Evolutionary conservation across 2,329 filamentous ascomycete species (phyloP).

Genomic region (Cytospora mali): DNA sequence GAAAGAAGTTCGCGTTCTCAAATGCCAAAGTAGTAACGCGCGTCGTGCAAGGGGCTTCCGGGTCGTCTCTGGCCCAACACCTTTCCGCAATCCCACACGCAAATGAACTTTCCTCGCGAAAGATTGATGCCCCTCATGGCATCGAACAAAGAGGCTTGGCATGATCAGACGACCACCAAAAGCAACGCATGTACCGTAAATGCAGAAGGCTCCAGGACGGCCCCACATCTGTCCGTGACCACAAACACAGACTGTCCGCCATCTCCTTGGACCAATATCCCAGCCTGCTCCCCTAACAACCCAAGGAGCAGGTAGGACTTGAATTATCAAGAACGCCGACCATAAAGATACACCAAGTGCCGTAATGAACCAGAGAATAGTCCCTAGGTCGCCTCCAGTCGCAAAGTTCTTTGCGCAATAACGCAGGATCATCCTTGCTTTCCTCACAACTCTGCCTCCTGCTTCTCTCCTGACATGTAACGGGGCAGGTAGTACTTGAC

Average conservation of each 20-base stretch:
- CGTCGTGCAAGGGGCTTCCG: no score
- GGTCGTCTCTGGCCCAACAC: no score
- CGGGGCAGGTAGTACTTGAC: conserved; percentile 70
- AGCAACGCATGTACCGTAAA: background rate
- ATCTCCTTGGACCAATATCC: background rate
- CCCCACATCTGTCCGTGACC: background rate
- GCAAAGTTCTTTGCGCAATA: background rate
- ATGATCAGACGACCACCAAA: background rate
- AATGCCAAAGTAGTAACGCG: no score
- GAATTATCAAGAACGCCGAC: background rate
- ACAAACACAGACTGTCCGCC: background rate
- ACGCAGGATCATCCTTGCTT: background rate
- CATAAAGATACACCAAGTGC: background rate
- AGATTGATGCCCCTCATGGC: no score
- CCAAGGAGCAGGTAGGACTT: background rate
- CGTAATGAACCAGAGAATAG: background rate
- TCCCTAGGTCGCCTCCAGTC: background rate
- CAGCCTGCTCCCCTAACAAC: background rate
- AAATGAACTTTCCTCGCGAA: no score
- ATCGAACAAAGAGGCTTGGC: no score
- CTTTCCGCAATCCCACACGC: no score
- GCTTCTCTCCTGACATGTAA: conserved; percentile 35
- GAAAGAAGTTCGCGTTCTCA: no score
- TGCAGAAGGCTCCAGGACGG: background rate
- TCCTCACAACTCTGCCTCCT: background rate